Evolutionary conservation across 768 basidiomycete genomes (phyloP).

Genomic region (Amyloporia xantha): DNA sequence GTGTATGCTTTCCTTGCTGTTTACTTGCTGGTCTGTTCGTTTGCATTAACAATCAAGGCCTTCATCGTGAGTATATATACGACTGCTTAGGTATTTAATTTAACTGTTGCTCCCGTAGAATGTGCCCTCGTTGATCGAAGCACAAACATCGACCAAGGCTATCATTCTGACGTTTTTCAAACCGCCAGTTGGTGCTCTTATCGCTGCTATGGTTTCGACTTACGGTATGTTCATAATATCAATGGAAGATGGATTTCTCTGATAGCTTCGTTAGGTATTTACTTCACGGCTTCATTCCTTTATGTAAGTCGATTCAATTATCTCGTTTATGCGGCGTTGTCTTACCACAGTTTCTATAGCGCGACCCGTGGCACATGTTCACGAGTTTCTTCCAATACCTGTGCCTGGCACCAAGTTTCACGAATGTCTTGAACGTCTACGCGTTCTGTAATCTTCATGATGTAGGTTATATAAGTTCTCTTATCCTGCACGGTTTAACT

Average conservation of each 20-base stretch:
- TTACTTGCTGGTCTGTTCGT: slow-evolving; percentile 84
- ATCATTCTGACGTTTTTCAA: slow-evolving; percentile 59
- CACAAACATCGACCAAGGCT: slow-evolving; percentile 36
- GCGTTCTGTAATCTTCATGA: slow-evolving; percentile 97
- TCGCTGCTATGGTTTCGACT: slow-evolving; percentile 84
- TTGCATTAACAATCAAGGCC: slow-evolving; percentile 75
- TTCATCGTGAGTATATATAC: slow-evolving; percentile 48
- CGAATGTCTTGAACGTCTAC: slow-evolving; percentile 92
- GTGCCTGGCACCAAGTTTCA: slow-evolving; percentile 86
- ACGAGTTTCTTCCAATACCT: slow-evolving; percentile 91
- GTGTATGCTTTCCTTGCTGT: slow-evolving; percentile 79
- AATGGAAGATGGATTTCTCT: slow-evolving; percentile 52
- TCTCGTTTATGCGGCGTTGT: neutral
- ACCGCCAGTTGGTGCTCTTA: slow-evolving; percentile 72
- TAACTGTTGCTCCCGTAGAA: slow-evolving; percentile 28
- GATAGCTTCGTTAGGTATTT: slow-evolving; percentile 63
- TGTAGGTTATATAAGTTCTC: slow-evolving; percentile 37
- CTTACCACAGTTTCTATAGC: slow-evolving; percentile 36
- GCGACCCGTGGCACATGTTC: slow-evolving; percentile 98
- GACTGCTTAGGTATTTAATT: neutral
- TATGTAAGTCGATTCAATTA: slow-evolving; percentile 49
- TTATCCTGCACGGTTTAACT: too few relatives aligned
- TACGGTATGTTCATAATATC: slow-evolving; percentile 41
- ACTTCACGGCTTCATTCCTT: slow-evolving; percentile 76
- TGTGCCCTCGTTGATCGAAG: slow-evolving; percentile 45